A percentile compares a stretch with the other conserved stretches of the same genome.
Evolutionary conservation across 169 alveolate genomes (phyloP).

Genomic region (Babesia ovata): DNA sequence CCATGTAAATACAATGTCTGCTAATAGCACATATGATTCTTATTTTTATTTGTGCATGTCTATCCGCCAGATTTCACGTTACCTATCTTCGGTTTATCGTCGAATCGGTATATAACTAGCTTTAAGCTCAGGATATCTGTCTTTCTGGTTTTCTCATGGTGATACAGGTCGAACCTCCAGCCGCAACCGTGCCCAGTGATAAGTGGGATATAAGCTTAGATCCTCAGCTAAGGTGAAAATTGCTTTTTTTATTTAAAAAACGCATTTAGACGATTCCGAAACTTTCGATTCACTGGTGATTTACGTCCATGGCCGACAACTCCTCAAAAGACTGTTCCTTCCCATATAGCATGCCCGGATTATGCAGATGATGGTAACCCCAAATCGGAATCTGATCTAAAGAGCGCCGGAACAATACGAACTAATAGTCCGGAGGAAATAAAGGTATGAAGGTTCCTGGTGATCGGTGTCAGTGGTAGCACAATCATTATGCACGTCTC

Average conservation of each 20-base stretch:
- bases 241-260: constrained; percentile 10
- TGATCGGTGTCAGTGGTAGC: neutral
- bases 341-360: constrained; percentile 93
- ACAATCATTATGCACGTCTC: constrained; percentile 5
- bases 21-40: constrained; percentile 32
- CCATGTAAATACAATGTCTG: constrained; percentile 23
- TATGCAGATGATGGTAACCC: constrained; percentile 94
- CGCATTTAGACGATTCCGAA: constrained; percentile 71
- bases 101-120: no score
- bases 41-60: neutral
- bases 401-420: constrained; percentile 76
- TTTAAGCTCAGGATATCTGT: no score
- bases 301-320: constrained; percentile 92
- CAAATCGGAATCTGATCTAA: constrained; percentile 81
- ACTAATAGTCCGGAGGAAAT: constrained; percentile 86
- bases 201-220: constrained; percentile 3
- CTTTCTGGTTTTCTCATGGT: constrained; percentile 9
- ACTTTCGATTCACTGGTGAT: constrained; percentile 88
- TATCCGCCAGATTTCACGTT: no score
- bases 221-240: constrained; percentile 33
- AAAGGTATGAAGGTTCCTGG: constrained; percentile 59
- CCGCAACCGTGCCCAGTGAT: neutral
- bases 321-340: constrained; percentile 89
- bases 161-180: neutral
- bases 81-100: no score